These are phyloP conservation scores for Scolecobasidium constrictum DNA, from an alignment of 2,329 filamentous ascomycete genomes.

Conservation along the genomic window DNA sequence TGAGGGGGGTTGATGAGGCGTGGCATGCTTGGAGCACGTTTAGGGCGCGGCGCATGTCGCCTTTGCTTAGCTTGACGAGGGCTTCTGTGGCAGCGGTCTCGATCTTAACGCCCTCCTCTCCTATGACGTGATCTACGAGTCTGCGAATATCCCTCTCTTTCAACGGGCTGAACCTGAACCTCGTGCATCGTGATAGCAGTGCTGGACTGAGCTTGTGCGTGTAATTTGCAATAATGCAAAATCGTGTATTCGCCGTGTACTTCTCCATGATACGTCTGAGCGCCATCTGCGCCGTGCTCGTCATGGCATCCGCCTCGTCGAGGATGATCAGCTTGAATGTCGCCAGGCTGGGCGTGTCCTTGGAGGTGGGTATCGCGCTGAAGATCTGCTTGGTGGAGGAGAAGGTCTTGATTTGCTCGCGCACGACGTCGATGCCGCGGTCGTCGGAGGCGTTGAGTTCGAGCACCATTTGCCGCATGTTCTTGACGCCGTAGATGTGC, in stretches of 20 bases:
- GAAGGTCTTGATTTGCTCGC: slow-evolving; percentile 99
- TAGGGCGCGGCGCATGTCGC: slow-evolving; percentile 88
- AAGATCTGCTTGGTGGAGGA: slow-evolving; percentile 98
- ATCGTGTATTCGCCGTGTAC: slow-evolving; percentile 94
- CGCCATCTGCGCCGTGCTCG: slow-evolving; percentile 96
- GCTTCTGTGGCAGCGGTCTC: slow-evolving; percentile 69
- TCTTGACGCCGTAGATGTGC: slow-evolving; percentile 81
- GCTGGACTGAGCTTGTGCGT: slow-evolving; percentile 95
- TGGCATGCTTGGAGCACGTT: slow-evolving; percentile 97
- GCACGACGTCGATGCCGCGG: slow-evolving; percentile 91
- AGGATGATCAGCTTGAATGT: slow-evolving; percentile 93
- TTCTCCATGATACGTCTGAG: slow-evolving; percentile 96
- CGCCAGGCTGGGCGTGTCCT: slow-evolving; percentile 45
- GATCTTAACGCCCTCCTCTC: slow-evolving; percentile 78
- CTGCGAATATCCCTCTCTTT: slow-evolving; percentile 78
- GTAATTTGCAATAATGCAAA: slow-evolving; percentile 98
- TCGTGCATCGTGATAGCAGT: slow-evolving; percentile 81
- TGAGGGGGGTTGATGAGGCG: slow-evolving; percentile 64
- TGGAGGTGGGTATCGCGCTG: slow-evolving; percentile 43
- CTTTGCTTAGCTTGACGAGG: slow-evolving; percentile 78
- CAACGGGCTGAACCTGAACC: slow-evolving; percentile 89
- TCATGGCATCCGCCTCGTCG: slow-evolving; percentile 99
- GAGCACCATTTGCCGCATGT: slow-evolving; percentile 96
- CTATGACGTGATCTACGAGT: slow-evolving; percentile 80
- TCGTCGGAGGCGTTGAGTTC: slow-evolving; percentile 97